phyloP scores from a whole-genome alignment of 768 basidiomycete species.

The Coprinopsis strossmayeri region DNA sequence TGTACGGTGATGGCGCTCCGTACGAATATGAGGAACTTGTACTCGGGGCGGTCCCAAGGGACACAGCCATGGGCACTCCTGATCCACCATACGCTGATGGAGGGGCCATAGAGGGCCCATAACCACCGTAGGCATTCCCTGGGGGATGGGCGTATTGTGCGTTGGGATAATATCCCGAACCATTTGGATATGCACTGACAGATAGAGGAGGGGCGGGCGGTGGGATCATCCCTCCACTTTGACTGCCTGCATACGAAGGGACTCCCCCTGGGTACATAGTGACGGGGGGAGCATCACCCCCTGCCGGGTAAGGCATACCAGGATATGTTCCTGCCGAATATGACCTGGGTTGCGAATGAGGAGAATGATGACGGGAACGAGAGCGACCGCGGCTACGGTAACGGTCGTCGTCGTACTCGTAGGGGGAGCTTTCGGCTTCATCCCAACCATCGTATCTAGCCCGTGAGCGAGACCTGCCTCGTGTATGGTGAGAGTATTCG shows the following conservation, averaged over 20 bases:
- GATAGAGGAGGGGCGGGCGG: not conserved
- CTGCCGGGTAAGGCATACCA: too few relatives aligned
- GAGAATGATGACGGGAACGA: slow-evolving; percentile 29
- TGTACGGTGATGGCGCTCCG: slow-evolving; percentile 9
- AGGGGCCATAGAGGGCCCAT: not conserved
- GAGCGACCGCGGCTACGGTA: slow-evolving; percentile 25
- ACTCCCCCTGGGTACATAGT: not conserved
- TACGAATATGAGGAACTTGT: slow-evolving; percentile 13
- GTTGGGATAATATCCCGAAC: slow-evolving; percentile 2
- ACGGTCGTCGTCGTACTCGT: slow-evolving; percentile 7
- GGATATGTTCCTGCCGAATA: slow-evolving; percentile 12
- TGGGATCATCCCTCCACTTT: not conserved
- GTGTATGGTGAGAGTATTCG: slow-evolving; percentile 20
- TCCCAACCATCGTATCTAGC: slow-evolving; percentile 18
- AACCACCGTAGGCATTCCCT: not conserved
- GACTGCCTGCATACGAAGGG: not conserved
- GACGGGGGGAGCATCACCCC: not conserved
- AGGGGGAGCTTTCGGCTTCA: slow-evolving; percentile 1
- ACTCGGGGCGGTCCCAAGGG: slow-evolving; percentile 3
- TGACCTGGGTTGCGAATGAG: slow-evolving; percentile 17
- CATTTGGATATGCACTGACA: not conserved
- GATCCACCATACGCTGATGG: too few relatives aligned
- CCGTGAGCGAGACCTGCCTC: slow-evolving; percentile 27
- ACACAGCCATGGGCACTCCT: not conserved
- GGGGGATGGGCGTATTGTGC: not conserved